Evolutionary conservation across 2,329 filamentous ascomycete species (phyloP).

Genomic region (Pleoardoris graminearum): DNA sequence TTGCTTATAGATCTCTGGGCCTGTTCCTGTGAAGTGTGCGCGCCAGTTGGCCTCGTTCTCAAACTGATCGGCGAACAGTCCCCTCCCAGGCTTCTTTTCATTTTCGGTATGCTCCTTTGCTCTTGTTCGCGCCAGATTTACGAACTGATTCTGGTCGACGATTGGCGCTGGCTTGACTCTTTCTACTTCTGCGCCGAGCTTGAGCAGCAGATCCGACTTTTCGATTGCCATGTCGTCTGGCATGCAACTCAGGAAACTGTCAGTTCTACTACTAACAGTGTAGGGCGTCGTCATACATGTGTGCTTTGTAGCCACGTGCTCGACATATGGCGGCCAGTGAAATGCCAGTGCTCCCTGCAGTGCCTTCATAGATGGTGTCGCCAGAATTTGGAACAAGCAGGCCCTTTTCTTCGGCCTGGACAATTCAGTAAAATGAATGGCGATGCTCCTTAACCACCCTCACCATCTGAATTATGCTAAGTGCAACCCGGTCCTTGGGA

Average conservation of each 20-base stretch:
- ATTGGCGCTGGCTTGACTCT: slow-evolving; percentile 89
- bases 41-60: slow-evolving; percentile 87
- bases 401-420: slow-evolving; percentile 74
- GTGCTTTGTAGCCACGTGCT: slow-evolving; percentile 84
- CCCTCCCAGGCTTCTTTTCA: slow-evolving; percentile 64
- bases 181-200: slow-evolving; percentile 91
- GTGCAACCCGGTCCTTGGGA: slow-evolving; percentile 91
- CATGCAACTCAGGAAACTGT: slow-evolving; percentile 69
- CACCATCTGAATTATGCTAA: slow-evolving; percentile 78
- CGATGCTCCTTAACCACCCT: background rate
- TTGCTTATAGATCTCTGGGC: slow-evolving; percentile 85
- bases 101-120: slow-evolving; percentile 72
- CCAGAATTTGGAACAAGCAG: slow-evolving; percentile 77
- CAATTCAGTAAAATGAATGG: slow-evolving; percentile 9
- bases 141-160: slow-evolving; percentile 89
- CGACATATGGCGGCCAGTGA: slow-evolving; percentile 87
- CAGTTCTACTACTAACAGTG: background rate
- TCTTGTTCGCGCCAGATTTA: slow-evolving; percentile 81
- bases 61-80: slow-evolving; percentile 96
- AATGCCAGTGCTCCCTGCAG: slow-evolving; percentile 94
- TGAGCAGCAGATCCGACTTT: slow-evolving; percentile 85
- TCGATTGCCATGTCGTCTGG: slow-evolving; percentile 86
- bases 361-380: slow-evolving; percentile 97
- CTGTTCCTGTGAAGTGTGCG: slow-evolving; percentile 80
- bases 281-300: slow-evolving; percentile 64